These are phyloP conservation scores for Eucalyptus pauciflora DNA, from an alignment of 345 rosid species.

Conservation along the genomic window DNA sequence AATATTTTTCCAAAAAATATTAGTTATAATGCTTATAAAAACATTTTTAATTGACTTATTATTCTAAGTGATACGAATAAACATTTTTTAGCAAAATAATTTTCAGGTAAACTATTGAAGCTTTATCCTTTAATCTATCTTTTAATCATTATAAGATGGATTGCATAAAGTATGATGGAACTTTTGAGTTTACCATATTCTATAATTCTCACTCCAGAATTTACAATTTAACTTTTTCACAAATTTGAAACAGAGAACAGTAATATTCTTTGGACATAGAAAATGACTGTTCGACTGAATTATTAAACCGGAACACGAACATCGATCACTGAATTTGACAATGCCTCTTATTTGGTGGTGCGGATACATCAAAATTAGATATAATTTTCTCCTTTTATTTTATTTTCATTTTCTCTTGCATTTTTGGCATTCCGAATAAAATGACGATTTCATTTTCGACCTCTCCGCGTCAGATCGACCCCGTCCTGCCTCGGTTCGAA, in stretches of 20 bases:
- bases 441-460: neutral
- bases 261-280: neutral
- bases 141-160: neutral
- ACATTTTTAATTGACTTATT: too few relatives aligned
- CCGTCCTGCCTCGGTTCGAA: neutral
- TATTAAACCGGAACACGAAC: neutral
- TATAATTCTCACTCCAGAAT: neutral
- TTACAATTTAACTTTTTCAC: neutral
- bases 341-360: neutral
- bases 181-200: neutral
- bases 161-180: neutral
- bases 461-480: neutral
- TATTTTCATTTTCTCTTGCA: neutral
- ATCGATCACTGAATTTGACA: neutral
- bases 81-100: too few relatives aligned
- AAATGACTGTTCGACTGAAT: neutral
- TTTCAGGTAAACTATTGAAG: accelerated
- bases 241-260: neutral
- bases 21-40: neutral
- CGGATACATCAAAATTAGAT: neutral
- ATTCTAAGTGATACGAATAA: neutral
- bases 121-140: neutral
- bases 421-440: neutral
- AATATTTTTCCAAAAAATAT: too few relatives aligned
- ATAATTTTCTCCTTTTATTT: neutral